These are phyloP conservation scores for Mycena metata DNA, from an alignment of 768 basidiomycete species.

Conservation along the genomic window DNA sequence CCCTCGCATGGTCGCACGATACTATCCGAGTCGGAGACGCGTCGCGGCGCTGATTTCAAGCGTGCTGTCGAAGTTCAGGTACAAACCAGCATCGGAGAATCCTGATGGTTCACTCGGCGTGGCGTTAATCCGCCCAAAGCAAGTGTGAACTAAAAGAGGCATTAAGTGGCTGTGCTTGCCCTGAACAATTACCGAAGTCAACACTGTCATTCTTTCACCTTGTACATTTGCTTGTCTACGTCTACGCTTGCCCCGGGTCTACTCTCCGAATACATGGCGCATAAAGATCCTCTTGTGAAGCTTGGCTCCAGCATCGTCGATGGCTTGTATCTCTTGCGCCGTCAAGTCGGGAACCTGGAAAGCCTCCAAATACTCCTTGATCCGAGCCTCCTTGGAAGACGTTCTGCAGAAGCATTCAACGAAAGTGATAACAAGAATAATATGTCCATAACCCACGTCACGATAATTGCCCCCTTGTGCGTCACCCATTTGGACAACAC, in stretches of 20 bases:
- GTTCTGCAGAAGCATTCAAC: constrained; percentile 51
- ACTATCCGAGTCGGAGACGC: constrained; percentile 23
- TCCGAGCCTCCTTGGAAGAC: constrained; percentile 60
- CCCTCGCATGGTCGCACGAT: constrained; percentile 33
- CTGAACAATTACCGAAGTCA: constrained; percentile 8
- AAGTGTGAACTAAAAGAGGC: background rate
- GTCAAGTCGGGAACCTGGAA: constrained; percentile 65
- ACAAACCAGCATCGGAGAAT: constrained; percentile 20
- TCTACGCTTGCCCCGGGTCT: constrained; percentile 4
- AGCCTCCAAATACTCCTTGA: constrained; percentile 59
- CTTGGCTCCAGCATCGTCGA: constrained; percentile 68
- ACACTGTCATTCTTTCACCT: background rate
- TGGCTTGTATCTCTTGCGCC: constrained; percentile 68
- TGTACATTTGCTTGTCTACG: background rate
- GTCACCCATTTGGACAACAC: constrained; percentile 78
- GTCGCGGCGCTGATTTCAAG: constrained; percentile 9
- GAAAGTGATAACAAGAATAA: constrained; percentile 3
- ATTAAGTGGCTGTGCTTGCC: no score
- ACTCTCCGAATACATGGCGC: constrained; percentile 54
- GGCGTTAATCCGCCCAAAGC: constrained; percentile 6
- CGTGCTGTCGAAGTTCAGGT: constrained; percentile 26
- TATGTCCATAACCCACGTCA: constrained; percentile 63
- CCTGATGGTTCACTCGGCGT: background rate
- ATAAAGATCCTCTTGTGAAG: constrained; percentile 60
- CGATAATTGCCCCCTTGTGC: constrained; percentile 72